Evolutionary conservation across 75 land plant species (phyloP).

Genomic region (Chamaecyparis obtusa): DNA sequence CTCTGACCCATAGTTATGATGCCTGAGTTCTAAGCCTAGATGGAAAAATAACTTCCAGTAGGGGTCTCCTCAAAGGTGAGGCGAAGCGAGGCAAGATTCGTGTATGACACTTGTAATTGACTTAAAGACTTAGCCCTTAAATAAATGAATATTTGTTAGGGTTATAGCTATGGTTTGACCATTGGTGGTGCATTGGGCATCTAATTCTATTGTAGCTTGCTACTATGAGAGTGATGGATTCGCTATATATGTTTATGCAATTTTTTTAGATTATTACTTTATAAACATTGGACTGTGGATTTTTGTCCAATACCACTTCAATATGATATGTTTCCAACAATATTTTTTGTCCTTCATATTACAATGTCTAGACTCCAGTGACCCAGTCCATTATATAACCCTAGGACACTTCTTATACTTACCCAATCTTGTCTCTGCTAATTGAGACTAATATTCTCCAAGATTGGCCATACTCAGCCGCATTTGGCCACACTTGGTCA

Average conservation of each 20-base stretch:
- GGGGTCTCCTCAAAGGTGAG: background rate
- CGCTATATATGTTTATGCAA: too few species aligned
- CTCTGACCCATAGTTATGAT: background rate
- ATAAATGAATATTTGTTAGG: background rate
- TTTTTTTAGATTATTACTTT: too few species aligned
- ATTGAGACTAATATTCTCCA: background rate
- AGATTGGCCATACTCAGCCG: too few species aligned
- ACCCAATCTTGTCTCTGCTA: background rate
- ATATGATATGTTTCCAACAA: background rate
- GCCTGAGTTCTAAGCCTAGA: background rate
- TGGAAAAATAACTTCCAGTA: background rate
- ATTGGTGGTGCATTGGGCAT: background rate
- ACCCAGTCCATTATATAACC: background rate
- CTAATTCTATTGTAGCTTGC: background rate
- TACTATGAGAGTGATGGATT: background rate
- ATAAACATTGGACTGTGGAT: background rate
- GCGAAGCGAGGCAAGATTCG: background rate
- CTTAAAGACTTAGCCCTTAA: background rate
- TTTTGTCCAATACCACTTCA: background rate
- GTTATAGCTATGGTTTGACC: background rate
- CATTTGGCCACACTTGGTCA: too few species aligned
- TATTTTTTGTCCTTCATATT: background rate
- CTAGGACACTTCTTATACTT: background rate
- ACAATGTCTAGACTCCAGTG: background rate
- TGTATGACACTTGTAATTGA: background rate